Evolutionary conservation across 352 stramenopile species (phyloP).

Genomic region (Peronospora tabacina): DNA sequence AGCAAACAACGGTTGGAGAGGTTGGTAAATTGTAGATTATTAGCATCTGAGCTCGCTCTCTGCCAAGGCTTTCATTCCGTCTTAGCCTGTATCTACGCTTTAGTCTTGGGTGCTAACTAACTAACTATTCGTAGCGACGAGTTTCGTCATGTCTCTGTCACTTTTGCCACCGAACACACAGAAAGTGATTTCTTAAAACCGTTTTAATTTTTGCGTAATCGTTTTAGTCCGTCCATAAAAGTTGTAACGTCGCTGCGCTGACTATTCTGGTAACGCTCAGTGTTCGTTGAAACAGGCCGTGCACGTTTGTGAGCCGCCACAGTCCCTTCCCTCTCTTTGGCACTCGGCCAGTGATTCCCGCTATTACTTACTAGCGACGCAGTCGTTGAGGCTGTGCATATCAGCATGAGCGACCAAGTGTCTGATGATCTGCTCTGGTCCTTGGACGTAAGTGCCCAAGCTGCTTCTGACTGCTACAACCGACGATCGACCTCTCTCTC

Average conservation of each 20-base stretch:
- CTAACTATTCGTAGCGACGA: no score
- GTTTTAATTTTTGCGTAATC: not conserved
- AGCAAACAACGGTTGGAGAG: no score
- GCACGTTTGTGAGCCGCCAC: not conserved
- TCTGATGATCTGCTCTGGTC: conserved; percentile 65
- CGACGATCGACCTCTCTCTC: not conserved
- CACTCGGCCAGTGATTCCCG: conserved; percentile 1
- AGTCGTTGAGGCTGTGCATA: conserved; percentile 2
- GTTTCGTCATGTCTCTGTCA: no score
- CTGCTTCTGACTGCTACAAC: no score
- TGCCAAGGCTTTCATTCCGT: no score
- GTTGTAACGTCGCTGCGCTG: conserved; percentile 25
- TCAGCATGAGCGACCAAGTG: conserved; percentile 45
- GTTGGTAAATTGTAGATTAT: no score
- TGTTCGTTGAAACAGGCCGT: conserved; percentile 14
- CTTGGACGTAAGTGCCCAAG: conserved; percentile 39
- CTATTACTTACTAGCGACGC: not conserved
- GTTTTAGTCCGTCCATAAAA: not conserved
- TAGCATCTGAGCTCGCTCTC: no score
- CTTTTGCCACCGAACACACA: no score
- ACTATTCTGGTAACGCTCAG: conserved; percentile 32
- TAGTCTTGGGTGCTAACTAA: no score
- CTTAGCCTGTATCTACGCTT: no score
- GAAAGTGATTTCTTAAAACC: not conserved
- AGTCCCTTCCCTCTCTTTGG: not conserved